Evolutionary conservation across 257 asterid genomes (phyloP), one percentile per base, ranked within the genome.

Genomic region (Solanum pinnatisectum): DNA sequence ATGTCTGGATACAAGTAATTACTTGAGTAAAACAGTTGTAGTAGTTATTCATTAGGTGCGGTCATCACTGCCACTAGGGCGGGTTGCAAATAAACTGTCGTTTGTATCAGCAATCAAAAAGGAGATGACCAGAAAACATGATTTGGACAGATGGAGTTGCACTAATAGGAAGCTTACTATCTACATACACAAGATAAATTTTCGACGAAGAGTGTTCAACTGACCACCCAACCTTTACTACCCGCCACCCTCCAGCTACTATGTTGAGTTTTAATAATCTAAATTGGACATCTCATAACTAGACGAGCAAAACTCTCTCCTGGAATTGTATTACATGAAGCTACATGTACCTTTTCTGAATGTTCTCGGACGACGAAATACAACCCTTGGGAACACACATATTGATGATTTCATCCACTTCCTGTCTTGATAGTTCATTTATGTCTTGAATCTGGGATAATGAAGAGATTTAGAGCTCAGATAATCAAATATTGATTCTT

Each of bases 351-450:
- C 99, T 94, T 89, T 92, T 94, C 77, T 97, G 97, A 84, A 94
- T 96, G 89, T 90, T 94, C 86, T 96, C 99, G 6, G 98, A 92
- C 44, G 98, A 85, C 46, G 98, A 92, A 89, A 92, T 89, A 90
- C 86, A 87, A 88, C 91, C 96, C 89, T 92, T 92, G 87, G 92
- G 90, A 86, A 91, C 89, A 91, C 95, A 96, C 89, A 89, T 68
- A 87, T 91, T 93, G 90, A 95, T 94, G 90, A 95, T 93, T 90
- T 95, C 99, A 87, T 96, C 99, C 88, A 97, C 98, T 94, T 97
- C 99, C 90, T 95, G 99, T 81, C 99, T 96, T 68, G 99, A 94
- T 83, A 97, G 90, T 92, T 97, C 99, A 89, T 96, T 97, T 89
- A 97, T 96, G 92, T 97, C 99, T 91, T 93, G 96, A 88, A 96